Conservation (phyloP, 75 land plant genomes). For the Pinus taeda region DNA sequence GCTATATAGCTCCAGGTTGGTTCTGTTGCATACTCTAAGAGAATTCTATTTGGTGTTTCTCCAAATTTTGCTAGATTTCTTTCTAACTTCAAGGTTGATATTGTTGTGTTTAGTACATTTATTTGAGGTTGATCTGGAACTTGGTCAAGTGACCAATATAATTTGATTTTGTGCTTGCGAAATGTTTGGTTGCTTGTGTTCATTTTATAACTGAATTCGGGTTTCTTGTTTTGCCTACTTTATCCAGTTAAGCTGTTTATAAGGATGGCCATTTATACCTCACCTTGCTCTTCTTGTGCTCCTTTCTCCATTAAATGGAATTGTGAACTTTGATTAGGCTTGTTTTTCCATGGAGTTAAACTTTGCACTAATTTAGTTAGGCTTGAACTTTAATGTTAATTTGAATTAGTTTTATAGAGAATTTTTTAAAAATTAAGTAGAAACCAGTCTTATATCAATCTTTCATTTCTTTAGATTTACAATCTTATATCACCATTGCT, state of each 20-base stretch:
- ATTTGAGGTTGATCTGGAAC: no score
- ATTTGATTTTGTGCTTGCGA: not conserved
- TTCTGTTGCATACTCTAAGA: not conserved
- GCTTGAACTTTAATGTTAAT: not conserved
- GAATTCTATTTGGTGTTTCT: not conserved
- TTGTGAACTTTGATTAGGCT: no score
- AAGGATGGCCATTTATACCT: no score
- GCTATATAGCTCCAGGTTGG: slow-evolving; percentile 91
- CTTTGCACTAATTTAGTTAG: not conserved
- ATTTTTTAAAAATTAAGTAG: no score
- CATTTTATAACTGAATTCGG: not conserved
- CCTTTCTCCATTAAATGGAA: not conserved
- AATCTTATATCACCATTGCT: no score
- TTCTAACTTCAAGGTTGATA: not conserved
- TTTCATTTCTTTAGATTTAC: no score
- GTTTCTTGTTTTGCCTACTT: not conserved
- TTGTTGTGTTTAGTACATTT: not conserved
- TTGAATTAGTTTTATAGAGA: no score
- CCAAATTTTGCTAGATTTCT: not conserved
- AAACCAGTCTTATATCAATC: no score
- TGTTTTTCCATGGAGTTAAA: not conserved
- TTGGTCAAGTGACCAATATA: not conserved
- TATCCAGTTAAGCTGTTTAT: not conserved
- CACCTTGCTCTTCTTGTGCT: not conserved
- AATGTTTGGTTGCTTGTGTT: not conserved